These are phyloP conservation scores for Trametes punicea DNA, from an alignment of 768 basidiomycete species.

Conservation along the genomic window DNA sequence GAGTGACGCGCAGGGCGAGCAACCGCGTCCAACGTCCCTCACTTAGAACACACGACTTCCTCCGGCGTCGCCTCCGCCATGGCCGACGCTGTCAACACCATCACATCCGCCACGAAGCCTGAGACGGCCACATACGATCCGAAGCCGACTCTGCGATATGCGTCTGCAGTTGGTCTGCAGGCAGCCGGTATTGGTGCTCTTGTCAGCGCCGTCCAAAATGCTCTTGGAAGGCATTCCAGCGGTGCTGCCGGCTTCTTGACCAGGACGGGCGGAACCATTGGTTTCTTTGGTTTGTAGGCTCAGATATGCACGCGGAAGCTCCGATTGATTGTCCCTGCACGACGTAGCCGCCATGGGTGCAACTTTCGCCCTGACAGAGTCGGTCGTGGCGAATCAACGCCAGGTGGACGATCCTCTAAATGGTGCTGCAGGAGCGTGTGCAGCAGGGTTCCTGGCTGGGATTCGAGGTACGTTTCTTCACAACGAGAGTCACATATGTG, in stretches of 20 bases:
- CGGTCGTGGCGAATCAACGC: conserved; percentile 76
- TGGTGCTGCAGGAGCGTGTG: conserved; percentile 84
- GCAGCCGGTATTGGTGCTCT: conserved; percentile 63
- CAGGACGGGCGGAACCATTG: conserved; percentile 85
- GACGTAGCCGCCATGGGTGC: conserved; percentile 81
- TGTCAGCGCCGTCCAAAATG: conserved; percentile 77
- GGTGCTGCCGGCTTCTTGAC: conserved; percentile 87
- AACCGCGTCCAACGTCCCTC: conserved; percentile 16
- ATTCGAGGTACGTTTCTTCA: conserved; percentile 57
- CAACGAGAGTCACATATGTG: background rate
- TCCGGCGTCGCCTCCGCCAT: conserved; percentile 19
- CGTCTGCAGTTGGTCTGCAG: conserved; percentile 58
- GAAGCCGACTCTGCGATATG: conserved; percentile 54
- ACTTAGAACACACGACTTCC: conserved; percentile 16
- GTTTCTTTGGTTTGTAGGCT: conserved; percentile 73
- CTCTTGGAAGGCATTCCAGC: conserved; percentile 66
- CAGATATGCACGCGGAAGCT: background rate
- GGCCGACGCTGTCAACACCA: conserved; percentile 23
- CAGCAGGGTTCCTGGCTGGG: conserved; percentile 90
- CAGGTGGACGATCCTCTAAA: conserved; percentile 78
- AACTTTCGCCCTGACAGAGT: conserved; percentile 80
- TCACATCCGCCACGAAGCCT: conserved; percentile 10
- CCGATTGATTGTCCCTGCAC: conserved; percentile 4
- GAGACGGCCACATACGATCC: conserved; percentile 36
- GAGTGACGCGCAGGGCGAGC: conserved; percentile 15